Base-by-base conservation (phyloP, 345 rosid genomes). In the Eucalyptus pauciflora region DNA sequence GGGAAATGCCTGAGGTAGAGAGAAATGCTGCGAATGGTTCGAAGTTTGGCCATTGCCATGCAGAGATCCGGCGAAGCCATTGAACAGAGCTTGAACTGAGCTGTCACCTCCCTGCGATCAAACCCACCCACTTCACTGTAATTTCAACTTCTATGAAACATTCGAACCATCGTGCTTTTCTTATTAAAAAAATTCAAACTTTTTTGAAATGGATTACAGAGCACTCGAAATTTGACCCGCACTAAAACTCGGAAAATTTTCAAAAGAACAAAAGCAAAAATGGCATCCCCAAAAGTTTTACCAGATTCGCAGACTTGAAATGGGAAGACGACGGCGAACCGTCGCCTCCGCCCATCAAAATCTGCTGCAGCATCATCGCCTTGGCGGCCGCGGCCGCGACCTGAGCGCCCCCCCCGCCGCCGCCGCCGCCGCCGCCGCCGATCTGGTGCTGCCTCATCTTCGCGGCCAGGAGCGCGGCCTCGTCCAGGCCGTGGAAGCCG, bases 21-120 rank as follows among this genome's bases (percentile, higher is more conserved):
- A 94, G 86, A 96, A 95, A 93, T 93, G 96, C 81, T 90, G 94
- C 6, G 92, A 10, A 81, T 89, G 94, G 90, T 62, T 88, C 29
- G 91, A 62, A 25, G 90, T 50, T 58, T 91, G 94, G 60, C 91
- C 91, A 13, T 87, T 37, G 52, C 94, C 96, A 62, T 94, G 95
- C 89, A 95, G 92, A 69, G 98, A 88, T 90, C 95, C 93, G 31
- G 93, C 88, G 87, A 95, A 97, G 58, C 96, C 97, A 86, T 91
- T 96, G 48, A 85, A 96, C 89, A 95, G 90, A 86, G 92, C 93
- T 87, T 92, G 94, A 33, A 92, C 89, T 13, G 95, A 90, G 67
- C 92, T 90, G 2, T 92, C 94, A 67, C 91, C 94, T 58, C 92
- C 95, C 95, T 94, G 64, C 12, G 48, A 41, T 71, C 33, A 3